phyloP scores from a whole-genome alignment of 2,329 filamentous ascomycete species.

The Phyllosticta citribraziliensis region DNA sequence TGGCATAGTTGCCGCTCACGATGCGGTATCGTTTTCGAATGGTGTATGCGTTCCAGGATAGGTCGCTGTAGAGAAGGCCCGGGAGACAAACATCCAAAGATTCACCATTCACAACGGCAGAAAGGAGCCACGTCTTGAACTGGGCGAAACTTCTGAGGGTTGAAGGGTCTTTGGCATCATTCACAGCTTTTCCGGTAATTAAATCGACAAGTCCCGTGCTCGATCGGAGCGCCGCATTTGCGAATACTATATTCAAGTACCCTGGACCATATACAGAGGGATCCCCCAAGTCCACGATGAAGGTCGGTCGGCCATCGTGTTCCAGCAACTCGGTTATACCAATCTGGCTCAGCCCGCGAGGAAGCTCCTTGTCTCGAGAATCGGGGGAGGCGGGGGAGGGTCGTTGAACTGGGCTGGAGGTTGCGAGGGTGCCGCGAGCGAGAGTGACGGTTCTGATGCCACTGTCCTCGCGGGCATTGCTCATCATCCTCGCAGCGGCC shows the following conservation, averaged over 20 bases:
- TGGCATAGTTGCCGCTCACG: constrained; percentile 43
- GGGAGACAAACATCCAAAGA: constrained; percentile 41
- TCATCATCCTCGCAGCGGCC: constrained; percentile 49
- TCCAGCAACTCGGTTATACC: constrained; percentile 65
- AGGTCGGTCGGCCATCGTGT: constrained; percentile 65
- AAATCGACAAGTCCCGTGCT: constrained; percentile 47
- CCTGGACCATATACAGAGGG: constrained; percentile 44
- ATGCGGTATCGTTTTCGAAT: constrained; percentile 59
- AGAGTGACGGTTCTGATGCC: constrained; percentile 44
- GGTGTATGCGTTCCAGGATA: constrained; percentile 62
- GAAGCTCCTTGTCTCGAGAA: constrained; percentile 36
- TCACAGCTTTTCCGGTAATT: constrained; percentile 41
- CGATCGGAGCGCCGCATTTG: constrained; percentile 56
- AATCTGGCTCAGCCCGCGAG: constrained; percentile 52
- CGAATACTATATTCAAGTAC: constrained; percentile 54
- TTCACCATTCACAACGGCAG: constrained; percentile 43
- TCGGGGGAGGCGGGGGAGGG: constrained; percentile 37
- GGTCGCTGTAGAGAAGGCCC: constrained; percentile 49
- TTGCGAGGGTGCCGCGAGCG: constrained; percentile 36
- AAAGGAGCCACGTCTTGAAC: constrained; percentile 63
- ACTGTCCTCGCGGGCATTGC: constrained; percentile 40
- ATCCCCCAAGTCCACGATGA: constrained; percentile 60
- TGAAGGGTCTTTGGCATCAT: constrained; percentile 17
- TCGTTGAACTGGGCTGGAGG: constrained; percentile 38
- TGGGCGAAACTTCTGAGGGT: constrained; percentile 20